Evolutionary conservation across 345 rosid species (phyloP).

Genomic region (Lumnitzera littorea): DNA sequence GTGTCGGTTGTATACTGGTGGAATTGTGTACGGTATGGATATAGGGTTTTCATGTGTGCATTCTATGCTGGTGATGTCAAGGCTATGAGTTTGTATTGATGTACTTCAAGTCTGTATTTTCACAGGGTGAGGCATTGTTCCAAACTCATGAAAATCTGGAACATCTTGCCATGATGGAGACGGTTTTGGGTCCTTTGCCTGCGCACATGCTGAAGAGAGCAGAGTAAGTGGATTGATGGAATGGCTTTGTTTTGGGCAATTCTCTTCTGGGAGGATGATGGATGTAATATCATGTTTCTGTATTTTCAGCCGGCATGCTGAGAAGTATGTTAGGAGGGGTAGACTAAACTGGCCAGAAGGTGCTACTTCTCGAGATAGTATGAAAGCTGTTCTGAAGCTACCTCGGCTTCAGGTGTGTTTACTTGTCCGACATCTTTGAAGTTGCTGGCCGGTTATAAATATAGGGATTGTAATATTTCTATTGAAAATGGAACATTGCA

Average conservation of each 20-base stretch:
- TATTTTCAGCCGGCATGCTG: slow-evolving; percentile 58
- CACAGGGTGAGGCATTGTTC: slow-evolving; percentile 85
- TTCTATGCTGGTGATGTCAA: neutral
- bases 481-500: slow-evolving; percentile 14
- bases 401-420: slow-evolving; percentile 67
- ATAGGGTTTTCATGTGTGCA: neutral
- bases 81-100: neutral
- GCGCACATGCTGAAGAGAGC: slow-evolving; percentile 62
- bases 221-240: slow-evolving; percentile 39
- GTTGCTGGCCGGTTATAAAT: neutral
- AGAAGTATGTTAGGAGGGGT: slow-evolving; percentile 77
- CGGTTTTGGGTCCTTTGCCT: slow-evolving; percentile 73
- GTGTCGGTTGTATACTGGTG: slow-evolving; percentile 75
- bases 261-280: neutral
- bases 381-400: slow-evolving; percentile 66
- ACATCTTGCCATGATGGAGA: slow-evolving; percentile 94
- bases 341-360: slow-evolving; percentile 90
- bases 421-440: too few relatives aligned
- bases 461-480: too few relatives aligned
- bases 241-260: neutral
- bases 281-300: neutral
- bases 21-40: slow-evolving; percentile 77
- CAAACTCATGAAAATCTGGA: slow-evolving; percentile 91
- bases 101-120: neutral
- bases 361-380: slow-evolving; percentile 71